Evolutionary conservation across 1,139 yeast genomes (phyloP).

Genomic region (Kodamaea fungicola): DNA sequence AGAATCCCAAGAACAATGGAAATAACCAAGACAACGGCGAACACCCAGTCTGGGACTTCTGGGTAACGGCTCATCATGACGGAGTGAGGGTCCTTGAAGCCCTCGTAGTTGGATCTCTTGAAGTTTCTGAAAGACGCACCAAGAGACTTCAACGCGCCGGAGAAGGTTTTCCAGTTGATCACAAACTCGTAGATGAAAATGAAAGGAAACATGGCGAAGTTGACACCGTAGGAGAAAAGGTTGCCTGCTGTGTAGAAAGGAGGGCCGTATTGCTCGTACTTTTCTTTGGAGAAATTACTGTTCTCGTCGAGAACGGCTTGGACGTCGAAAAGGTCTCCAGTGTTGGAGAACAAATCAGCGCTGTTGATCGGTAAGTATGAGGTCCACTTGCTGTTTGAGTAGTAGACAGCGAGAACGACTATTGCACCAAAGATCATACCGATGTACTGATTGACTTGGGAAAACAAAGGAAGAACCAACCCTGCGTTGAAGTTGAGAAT

Average conservation of each 20-base stretch:
- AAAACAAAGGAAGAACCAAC: conserved; percentile 10
- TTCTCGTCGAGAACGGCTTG: conserved; percentile 7
- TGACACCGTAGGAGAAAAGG: conserved; percentile 13
- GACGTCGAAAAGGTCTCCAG: conserved; percentile 11
- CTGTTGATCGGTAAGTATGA: conserved; percentile 14
- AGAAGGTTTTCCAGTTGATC: conserved; percentile 6
- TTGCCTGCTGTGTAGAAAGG: conserved; percentile 35
- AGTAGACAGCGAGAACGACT: conserved; percentile 11
- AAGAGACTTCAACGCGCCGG: conserved; percentile 8
- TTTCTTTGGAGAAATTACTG: conserved; percentile 10
- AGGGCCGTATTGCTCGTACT: conserved; percentile 28
- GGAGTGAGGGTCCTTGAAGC: conserved; percentile 12
- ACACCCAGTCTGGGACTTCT: conserved; percentile 15
- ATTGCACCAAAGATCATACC: conserved; percentile 11
- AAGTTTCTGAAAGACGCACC: conserved; percentile 6
- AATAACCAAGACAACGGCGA: conserved; percentile 9
- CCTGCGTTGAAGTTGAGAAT: conserved; percentile 7
- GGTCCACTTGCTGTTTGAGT: conserved; percentile 13
- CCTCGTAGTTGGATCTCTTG: conserved; percentile 11
- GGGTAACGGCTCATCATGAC: conserved; percentile 11
- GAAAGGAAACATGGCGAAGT: conserved; percentile 14
- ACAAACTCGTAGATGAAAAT: conserved; percentile 9
- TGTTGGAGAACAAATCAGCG: conserved; percentile 10
- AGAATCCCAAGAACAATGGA: conserved; percentile 12
- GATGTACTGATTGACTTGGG: conserved; percentile 9